Evolutionary conservation across 306 rosid species (phyloP), one percentile per base, ranked within the genome.

Genomic region (Lathyrus sativus): DNA sequence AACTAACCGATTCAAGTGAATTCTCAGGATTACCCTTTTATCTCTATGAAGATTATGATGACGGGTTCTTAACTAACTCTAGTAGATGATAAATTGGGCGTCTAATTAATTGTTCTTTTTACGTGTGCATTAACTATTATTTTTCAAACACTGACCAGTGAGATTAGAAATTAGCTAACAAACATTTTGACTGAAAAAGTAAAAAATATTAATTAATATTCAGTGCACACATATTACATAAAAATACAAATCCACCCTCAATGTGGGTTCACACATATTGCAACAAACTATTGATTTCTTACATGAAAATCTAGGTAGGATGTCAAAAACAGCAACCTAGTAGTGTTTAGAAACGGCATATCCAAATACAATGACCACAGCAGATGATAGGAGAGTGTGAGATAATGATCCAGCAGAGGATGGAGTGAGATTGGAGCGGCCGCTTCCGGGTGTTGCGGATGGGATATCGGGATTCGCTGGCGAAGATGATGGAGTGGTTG

Each of bases 351-450:
- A 38, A 46, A 31, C 53, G 55, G 37, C 43, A 79, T 68, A 63
- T 63, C 75, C 79, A 6, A 83, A 62, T 22, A 75, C 80, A 66
- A 82, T 14, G 13, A 85, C 68, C 70, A 79, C 63, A 74, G 70
- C 42, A 45, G 79, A 76, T 33, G 85, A 64, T 6, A 91, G 76
- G 68, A 85, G 41, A 28, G 54, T 37, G 71, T 69, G 51, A 17
- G 91, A 83, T 5, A 88, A 81, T 9, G 74, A 73, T 22, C 49
- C 5, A 63, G 95, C 90, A 22, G 87, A 77, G 2, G 99, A 88
- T 6, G 97, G 97, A 44, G 80, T 85, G 44, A 88, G 76, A 74
- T 65, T 74, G 3, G 95, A 67, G 26, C 95, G 95, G 64, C 90
- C 87, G 45, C 89, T 82, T 35, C 87, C 87, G 0, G 83, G 44